These are phyloP conservation scores for Colletotrichum chrysophilum DNA, from an alignment of 2,329 filamentous ascomycete genomes.

Conservation along the genomic window DNA sequence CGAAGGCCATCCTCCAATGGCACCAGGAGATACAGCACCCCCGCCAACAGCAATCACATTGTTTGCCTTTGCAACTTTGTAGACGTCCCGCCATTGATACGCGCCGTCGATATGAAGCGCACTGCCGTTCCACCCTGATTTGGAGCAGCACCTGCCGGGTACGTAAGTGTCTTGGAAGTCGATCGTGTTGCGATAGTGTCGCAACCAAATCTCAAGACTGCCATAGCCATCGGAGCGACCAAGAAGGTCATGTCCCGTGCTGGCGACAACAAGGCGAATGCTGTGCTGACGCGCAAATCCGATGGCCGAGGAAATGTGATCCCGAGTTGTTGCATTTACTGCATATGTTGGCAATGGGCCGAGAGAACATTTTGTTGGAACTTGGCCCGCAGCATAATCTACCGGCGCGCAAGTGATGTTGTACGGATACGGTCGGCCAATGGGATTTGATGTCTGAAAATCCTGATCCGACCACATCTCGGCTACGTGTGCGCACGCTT, in stretches of 20 bases:
- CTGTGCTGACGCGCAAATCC: conserved; percentile 27
- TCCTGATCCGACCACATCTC: conserved; percentile 30
- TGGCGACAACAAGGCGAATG: conserved; percentile 44
- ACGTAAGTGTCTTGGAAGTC: conserved; percentile 22
- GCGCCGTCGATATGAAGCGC: conserved; percentile 39
- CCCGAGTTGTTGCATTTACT: conserved; percentile 25
- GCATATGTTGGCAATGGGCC: conserved; percentile 28
- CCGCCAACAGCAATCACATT: conserved; percentile 40
- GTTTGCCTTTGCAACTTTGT: conserved; percentile 31
- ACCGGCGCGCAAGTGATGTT: conserved; percentile 33
- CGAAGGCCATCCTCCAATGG: conserved; percentile 41
- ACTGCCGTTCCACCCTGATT: conserved; percentile 31
- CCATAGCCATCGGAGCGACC: conserved; percentile 37
- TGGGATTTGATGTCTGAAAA: conserved; percentile 28
- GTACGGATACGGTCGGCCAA: conserved; percentile 29
- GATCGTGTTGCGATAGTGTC: conserved; percentile 35
- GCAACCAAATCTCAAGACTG: conserved; percentile 35
- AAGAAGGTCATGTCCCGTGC: conserved; percentile 48
- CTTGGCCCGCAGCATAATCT: conserved; percentile 22
- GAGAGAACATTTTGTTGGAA: conserved; percentile 22
- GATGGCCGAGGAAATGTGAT: conserved; percentile 23
- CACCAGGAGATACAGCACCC: conserved; percentile 28
- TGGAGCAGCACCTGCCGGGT: not conserved
- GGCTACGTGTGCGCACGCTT: conserved; percentile 24
- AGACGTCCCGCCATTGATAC: conserved; percentile 37